Percentiles rank a stretch among this genome's conserved stretches.
Evolutionary conservation across 1,284 basidiomycete genomes (phyloP).

Genomic region (Apiotrichum sp.): DNA sequence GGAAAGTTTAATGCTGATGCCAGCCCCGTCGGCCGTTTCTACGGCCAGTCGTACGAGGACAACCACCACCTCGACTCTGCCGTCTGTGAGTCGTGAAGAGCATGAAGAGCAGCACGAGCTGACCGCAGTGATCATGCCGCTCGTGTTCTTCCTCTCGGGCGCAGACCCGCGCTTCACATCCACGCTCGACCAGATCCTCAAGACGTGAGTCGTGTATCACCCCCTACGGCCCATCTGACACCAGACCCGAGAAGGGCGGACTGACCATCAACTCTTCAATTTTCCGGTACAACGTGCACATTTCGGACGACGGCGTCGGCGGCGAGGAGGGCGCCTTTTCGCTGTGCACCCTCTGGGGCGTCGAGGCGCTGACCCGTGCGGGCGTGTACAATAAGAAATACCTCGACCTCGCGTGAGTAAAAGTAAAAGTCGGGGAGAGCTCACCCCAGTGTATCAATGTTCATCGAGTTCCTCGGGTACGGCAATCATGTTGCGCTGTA

Average conservation of each 20-base stretch:
- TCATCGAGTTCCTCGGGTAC: constrained; percentile 53
- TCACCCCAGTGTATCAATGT: constrained; percentile 32
- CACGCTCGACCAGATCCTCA: constrained; percentile 72
- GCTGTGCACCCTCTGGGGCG: constrained; percentile 54
- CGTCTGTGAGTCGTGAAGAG: constrained; percentile 27
- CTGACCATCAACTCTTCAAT: constrained; percentile 64
- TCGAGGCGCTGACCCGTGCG: constrained; percentile 79
- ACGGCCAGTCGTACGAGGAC: constrained; percentile 49
- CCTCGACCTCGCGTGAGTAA: constrained; percentile 56
- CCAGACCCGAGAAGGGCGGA: constrained; percentile 69
- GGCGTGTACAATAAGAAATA: constrained; percentile 66
- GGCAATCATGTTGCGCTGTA: constrained; percentile 80
- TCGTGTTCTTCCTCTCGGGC: constrained; percentile 70
- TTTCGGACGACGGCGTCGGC: constrained; percentile 82
- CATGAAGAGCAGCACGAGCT: background rate
- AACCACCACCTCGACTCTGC: constrained; percentile 49
- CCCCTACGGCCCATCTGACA: background rate
- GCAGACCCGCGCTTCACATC: constrained; percentile 78
- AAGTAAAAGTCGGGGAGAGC: background rate
- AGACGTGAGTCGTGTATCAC: constrained; percentile 47
- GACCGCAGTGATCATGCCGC: constrained; percentile 34
- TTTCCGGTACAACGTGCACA: constrained; percentile 62
- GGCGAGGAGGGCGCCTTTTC: constrained; percentile 73
- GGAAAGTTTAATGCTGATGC: constrained; percentile 8
- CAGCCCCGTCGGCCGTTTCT: constrained; percentile 34